Percentiles rank a stretch among this genome's conserved stretches.
phyloP scores from a whole-genome alignment of 306 rosid species.

The Sophora flavescens region DNA sequence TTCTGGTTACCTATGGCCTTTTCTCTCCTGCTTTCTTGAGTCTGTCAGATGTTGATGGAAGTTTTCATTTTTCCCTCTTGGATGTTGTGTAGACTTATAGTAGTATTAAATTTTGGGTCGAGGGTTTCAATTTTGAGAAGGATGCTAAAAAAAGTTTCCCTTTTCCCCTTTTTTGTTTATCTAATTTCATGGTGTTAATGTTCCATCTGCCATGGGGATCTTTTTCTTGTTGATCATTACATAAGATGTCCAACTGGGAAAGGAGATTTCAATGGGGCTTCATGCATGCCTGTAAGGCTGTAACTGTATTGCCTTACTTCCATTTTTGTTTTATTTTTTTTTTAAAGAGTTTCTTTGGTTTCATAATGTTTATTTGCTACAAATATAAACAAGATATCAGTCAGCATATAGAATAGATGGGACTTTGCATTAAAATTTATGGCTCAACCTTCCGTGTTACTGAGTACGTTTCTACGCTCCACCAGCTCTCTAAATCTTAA shows the following conservation, averaged over 20 bases:
- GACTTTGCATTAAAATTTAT: slow-evolving; percentile 1
- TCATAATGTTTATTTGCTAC: neutral
- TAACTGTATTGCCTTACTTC: slow-evolving; percentile 14
- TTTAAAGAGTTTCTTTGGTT: neutral
- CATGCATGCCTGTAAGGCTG: slow-evolving; percentile 55
- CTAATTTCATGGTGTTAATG: neutral
- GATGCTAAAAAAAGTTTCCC: neutral
- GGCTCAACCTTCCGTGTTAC: too few species aligned
- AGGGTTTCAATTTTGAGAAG: slow-evolving; percentile 20
- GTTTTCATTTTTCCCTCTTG: neutral
- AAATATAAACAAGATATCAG: too few species aligned
- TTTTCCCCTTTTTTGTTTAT: too few species aligned
- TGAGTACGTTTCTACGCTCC: too few species aligned
- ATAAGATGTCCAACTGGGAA: neutral
- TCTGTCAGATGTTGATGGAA: neutral
- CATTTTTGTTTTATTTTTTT: neutral
- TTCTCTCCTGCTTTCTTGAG: neutral
- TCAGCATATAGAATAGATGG: neutral
- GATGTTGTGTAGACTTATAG: neutral
- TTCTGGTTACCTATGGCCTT: neutral
- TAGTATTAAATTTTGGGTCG: neutral
- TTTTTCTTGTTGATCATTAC: slow-evolving; percentile 8
- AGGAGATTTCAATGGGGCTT: slow-evolving; percentile 17
- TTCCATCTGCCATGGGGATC: neutral
- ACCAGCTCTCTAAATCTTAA: too few species aligned